These are phyloP conservation scores for Delitschia confertaspora DNA, from an alignment of 495 filamentous ascomycete genomes.

Conservation along the genomic window DNA sequence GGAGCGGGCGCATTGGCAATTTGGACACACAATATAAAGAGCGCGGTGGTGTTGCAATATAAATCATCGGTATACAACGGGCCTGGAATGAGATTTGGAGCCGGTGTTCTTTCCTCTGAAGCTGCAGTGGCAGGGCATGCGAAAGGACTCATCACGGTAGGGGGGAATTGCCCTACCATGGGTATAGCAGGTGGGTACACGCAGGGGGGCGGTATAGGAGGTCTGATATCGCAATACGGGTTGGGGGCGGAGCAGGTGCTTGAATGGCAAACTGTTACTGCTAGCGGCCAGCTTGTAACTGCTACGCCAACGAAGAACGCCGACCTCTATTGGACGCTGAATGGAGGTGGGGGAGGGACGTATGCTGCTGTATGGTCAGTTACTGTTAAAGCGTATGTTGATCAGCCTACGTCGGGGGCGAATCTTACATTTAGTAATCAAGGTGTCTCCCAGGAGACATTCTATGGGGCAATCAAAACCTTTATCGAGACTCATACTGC, in stretches of 20 bases:
- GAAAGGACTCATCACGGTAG: conserved; percentile 37
- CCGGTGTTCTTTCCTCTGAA: too few species aligned
- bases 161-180: conserved; percentile 41
- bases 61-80: neutral
- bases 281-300: conserved; percentile 5
- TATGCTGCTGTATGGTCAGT: conserved; percentile 17
- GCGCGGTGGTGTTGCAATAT: neutral
- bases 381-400: conserved; percentile 19
- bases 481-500: too few species aligned
- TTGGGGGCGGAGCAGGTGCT: conserved; percentile 45
- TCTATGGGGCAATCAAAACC: too few species aligned
- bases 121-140: too few species aligned
- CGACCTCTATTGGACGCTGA: conserved; percentile 23
- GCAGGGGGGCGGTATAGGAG: conserved; percentile 43
- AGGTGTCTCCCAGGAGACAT: too few species aligned
- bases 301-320: conserved; percentile 14
- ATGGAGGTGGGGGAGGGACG: conserved; percentile 17
- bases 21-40: conserved; percentile 20
- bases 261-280: conserved; percentile 35
- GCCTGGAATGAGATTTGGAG: too few species aligned
- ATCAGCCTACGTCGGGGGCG: neutral
- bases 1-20: conserved; percentile 12
- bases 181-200: conserved; percentile 44
- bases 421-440: conserved; percentile 5
- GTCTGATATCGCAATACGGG: conserved; percentile 39